These are phyloP conservation scores for Sedum album DNA, from an alignment of 164 flowering plant genomes.

Conservation along the genomic window DNA sequence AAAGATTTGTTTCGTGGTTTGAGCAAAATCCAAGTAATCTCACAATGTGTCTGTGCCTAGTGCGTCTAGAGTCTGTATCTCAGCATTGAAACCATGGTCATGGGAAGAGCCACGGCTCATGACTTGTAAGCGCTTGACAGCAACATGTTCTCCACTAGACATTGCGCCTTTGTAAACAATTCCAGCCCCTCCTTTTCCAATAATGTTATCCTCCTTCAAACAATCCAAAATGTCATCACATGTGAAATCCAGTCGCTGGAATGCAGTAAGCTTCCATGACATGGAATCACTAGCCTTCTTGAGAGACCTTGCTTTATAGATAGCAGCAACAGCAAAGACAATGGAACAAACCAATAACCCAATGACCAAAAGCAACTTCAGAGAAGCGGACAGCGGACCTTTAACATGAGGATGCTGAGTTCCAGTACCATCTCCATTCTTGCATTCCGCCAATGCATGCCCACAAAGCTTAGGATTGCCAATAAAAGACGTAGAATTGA, in stretches of 20 bases:
- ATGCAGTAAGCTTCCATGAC: slow-evolving; percentile 90
- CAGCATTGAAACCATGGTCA: slow-evolving; percentile 96
- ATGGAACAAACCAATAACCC: slow-evolving; percentile 87
- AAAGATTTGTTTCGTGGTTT: slow-evolving; percentile 88
- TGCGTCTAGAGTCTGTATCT: slow-evolving; percentile 87
- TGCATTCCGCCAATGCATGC: slow-evolving; percentile 76
- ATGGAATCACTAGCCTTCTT: slow-evolving; percentile 69
- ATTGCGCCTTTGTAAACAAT: slow-evolving; percentile 86
- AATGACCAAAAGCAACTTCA: slow-evolving; percentile 84
- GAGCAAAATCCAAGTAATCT: slow-evolving; percentile 89
- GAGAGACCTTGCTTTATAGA: slow-evolving; percentile 75
- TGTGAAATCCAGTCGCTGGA: slow-evolving; percentile 87
- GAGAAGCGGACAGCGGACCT: slow-evolving; percentile 61
- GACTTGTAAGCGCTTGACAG: slow-evolving; percentile 82
- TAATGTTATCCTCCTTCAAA: slow-evolving; percentile 91
- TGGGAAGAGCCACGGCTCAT: slow-evolving; percentile 92
- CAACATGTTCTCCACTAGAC: slow-evolving; percentile 81
- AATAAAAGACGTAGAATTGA: slow-evolving; percentile 75
- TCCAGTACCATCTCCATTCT: slow-evolving; percentile 39
- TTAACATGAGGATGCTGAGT: slow-evolving; percentile 37
- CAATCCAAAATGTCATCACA: slow-evolving; percentile 79
- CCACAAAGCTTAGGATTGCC: slow-evolving; percentile 96
- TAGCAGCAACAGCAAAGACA: slow-evolving; percentile 81
- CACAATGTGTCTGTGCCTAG: slow-evolving; percentile 92
- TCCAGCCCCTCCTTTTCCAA: slow-evolving; percentile 98